These are phyloP conservation scores for Coleophoma cylindrospora DNA, from an alignment of 2,329 filamentous ascomycete species.

Conservation along the genomic window DNA sequence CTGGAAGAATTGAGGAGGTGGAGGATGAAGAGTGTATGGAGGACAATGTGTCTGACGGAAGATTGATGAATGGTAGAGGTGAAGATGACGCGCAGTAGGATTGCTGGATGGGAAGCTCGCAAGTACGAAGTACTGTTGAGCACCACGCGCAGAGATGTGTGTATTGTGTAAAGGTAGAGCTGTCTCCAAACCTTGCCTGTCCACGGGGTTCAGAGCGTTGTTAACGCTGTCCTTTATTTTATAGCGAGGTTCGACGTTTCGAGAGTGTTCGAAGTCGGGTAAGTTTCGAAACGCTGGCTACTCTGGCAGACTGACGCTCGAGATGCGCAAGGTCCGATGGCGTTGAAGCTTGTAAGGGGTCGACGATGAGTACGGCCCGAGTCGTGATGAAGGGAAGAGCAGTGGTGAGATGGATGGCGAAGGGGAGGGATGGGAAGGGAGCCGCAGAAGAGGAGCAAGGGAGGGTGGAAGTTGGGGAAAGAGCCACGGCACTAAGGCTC, in stretches of 20 bases:
- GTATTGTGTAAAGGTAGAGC: constrained; percentile 23
- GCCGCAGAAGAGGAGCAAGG: too few species aligned
- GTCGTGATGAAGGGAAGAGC: too few species aligned
- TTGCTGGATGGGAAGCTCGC: background rate
- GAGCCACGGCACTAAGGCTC: too few species aligned
- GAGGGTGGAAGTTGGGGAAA: too few species aligned
- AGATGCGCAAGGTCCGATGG: background rate
- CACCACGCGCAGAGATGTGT: constrained; percentile 17
- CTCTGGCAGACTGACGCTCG: too few species aligned
- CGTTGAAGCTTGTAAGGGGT: background rate
- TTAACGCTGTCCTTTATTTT: constrained; percentile 2
- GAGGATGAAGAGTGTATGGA: background rate
- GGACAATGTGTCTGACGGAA: too few species aligned
- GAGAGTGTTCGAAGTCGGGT: background rate
- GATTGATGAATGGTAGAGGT: background rate
- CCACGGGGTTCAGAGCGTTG: constrained; percentile 15
- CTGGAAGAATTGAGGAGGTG: background rate
- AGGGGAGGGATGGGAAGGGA: too few species aligned
- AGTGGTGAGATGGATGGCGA: too few species aligned
- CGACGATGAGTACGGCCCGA: background rate
- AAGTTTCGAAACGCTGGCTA: background rate
- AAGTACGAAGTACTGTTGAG: constrained; percentile 20
- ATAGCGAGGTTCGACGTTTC: background rate
- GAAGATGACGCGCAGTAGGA: background rate
- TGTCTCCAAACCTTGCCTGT: constrained; percentile 29